Evolutionary conservation across 1,284 basidiomycete species (phyloP), one percentile per base, ranked within the genome.

Genomic region (Fomitopsis pinicola): DNA sequence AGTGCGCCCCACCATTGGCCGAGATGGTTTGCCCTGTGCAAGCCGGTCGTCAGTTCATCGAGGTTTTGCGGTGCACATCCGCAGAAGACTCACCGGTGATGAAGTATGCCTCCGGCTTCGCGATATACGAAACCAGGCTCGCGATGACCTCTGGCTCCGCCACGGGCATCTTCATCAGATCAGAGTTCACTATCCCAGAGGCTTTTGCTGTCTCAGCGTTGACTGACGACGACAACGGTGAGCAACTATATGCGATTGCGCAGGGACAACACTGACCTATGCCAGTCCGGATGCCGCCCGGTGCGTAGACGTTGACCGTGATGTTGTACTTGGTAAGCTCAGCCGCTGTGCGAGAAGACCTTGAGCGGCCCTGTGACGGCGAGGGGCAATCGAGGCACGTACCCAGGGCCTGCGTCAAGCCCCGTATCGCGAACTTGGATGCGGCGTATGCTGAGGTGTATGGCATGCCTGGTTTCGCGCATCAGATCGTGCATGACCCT

Each of bases 371-470:
- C 17, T 33, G 28, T 10, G 28, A 5, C 10, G 4, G 2, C 28
- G 17, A 33, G 14, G 15, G 19, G 9, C 8, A 22, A 33, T 8
- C 6, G 28, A 17, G 26, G 12, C 15, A 50, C 28, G 40, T 36
- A 65, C 64, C 64, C n/a, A 66, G 64, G 22, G 63, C 46, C 63
- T 72, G 69, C 46, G 69, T 72, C 36, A 72, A 50, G 6, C 67
- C 66, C 42, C 68, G 58, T 9, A 73, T 68, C 15, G 69, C 71
- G 46, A 70, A 71, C 59, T 73, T 73, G 19, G 66, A 68, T 19
- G 42, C 50, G 60, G 58, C 53, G 59, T 64, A 67, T 5, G 55
- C 60, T 15, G 33, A 55, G 8, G 55, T 36, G 38, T 42, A 50
- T 28, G 36, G 42, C 9, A 55, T 35, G n/a, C 52, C 59, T 60